These are phyloP conservation scores for Austroboletus niveus DNA, from an alignment of 1,284 basidiomycete genomes.

Conservation along the genomic window DNA sequence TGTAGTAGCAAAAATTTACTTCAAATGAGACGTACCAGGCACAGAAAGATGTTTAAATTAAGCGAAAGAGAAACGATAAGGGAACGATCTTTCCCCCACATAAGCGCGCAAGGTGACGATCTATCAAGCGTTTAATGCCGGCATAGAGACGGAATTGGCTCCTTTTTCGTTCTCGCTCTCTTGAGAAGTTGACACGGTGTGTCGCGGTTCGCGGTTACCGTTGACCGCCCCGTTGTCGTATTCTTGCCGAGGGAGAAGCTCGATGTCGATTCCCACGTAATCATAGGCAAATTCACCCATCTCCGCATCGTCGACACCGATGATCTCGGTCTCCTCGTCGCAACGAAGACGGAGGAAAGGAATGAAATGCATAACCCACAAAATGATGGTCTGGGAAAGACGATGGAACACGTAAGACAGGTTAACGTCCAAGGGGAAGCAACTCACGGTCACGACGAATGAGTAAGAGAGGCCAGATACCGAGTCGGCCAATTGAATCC, in stretches of 20 bases:
- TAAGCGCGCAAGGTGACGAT: too few relatives aligned
- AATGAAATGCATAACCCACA: slow-evolving; percentile 92
- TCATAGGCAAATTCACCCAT: slow-evolving; percentile 96
- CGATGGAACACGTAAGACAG: background rate
- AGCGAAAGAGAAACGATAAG: background rate
- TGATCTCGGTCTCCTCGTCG: slow-evolving; percentile 82
- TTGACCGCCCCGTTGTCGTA: slow-evolving; percentile 13
- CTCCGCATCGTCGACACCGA: slow-evolving; percentile 92
- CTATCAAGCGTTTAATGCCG: slow-evolving; percentile 5
- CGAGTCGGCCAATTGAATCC: slow-evolving; percentile 85
- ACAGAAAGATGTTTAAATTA: background rate
- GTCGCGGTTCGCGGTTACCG: slow-evolving; percentile 26
- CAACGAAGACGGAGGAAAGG: slow-evolving; percentile 81
- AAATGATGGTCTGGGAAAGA: slow-evolving; percentile 68
- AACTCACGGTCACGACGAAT: slow-evolving; percentile 74
- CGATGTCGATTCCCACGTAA: slow-evolving; percentile 75
- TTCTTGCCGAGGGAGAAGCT: slow-evolving; percentile 36
- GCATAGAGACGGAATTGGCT: slow-evolving; percentile 1
- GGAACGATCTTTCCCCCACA: background rate
- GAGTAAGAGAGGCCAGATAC: slow-evolving; percentile 74
- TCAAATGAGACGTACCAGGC: too few relatives aligned
- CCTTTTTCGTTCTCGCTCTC: slow-evolving; percentile 31
- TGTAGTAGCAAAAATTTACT: too few relatives aligned
- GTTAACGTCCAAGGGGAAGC: background rate
- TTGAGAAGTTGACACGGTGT: slow-evolving; percentile 22